Evolutionary conservation across 805 yeast species (phyloP).

Genomic region (Teunomyces gatunensis): DNA sequence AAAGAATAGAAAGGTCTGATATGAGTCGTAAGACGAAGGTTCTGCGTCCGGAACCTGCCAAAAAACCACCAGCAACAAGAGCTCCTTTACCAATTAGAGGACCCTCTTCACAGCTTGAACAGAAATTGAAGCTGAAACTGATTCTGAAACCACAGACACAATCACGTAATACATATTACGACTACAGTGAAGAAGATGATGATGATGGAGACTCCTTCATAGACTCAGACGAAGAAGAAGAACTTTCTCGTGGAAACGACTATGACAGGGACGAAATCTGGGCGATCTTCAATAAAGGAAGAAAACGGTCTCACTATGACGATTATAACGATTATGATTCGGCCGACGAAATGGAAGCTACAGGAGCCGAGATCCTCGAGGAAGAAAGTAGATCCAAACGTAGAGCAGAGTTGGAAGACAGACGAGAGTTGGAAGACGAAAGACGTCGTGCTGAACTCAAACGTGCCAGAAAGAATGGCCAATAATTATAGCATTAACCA

Average conservation of each 20-base stretch:
- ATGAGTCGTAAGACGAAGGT: neutral
- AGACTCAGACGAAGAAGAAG: slow-evolving; percentile 40
- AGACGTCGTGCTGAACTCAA: slow-evolving; percentile 35
- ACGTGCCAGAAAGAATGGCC: slow-evolving; percentile 4
- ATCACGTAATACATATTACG: slow-evolving; percentile 11
- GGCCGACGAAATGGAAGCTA: slow-evolving; percentile 87
- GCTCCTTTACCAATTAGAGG: slow-evolving; percentile 48
- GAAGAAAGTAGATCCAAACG: slow-evolving; percentile 74
- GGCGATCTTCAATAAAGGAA: slow-evolving; percentile 75
- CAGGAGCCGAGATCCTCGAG: slow-evolving; percentile 81
- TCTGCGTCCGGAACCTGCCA: neutral
- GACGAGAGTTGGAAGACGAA: slow-evolving; percentile 62
- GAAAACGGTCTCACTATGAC: slow-evolving; percentile 44
- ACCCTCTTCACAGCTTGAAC: slow-evolving; percentile 56
- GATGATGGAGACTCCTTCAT: slow-evolving; percentile 49
- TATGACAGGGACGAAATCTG: slow-evolving; percentile 87
- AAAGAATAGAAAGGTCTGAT: neutral
- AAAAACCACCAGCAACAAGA: slow-evolving; percentile 2
- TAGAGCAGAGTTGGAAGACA: slow-evolving; percentile 75
- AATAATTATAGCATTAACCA: slow-evolving; percentile 1
- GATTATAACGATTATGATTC: slow-evolving; percentile 48
- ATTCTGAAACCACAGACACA: slow-evolving; percentile 20
- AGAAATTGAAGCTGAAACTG: slow-evolving; percentile 26
- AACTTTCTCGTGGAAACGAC: slow-evolving; percentile 35
- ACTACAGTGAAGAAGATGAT: slow-evolving; percentile 32